Base-by-base conservation (phyloP, 1,284 basidiomycete species). In the Papiliotrema fonsecae region DNA sequence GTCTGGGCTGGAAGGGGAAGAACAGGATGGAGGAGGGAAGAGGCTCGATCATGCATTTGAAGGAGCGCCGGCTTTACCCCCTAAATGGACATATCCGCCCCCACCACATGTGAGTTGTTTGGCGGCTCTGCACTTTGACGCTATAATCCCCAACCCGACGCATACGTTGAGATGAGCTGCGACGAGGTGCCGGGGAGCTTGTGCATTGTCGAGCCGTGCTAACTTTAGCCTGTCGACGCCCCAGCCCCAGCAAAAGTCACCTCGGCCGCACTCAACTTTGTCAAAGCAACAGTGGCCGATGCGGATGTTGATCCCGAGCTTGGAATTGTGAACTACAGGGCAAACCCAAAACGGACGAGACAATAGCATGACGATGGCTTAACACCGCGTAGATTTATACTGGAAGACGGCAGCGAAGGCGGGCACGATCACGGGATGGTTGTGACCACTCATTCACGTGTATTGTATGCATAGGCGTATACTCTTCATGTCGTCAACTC, bases 241-340 rank as follows among this genome's bases (percentile, higher is more conserved):
- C 13, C 22, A 24, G 13, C 41, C 4, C 22, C 25, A 5, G 30
- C 25, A 46, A 46, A 61, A 28, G 61, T 71, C 42, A 64, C 67
- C 1, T 54, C 62, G 2, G 59, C 60, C 5, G 55, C 65, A 42
- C 56, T 72, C 32, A 64, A 69, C 43, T 72, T 72, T 45, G 67
- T 72, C 51, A 72, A 72, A 47, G 48, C 64, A 14, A 72, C 65
- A 18, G 65, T 67, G 2, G 61, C 62, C 4, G 64, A 69, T 9
- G 67, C 64, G 2, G 67, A 69, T 52, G 67, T 72, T 26, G 65
- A 67, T 14, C 65, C 70, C 3, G 70, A 72, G 42, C 50, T 72
- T 25, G 70, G 70, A 1, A 48, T 72, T 32, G 70, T 72, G 19
- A 54, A 72, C 54, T 72, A 69, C 50, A 47, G 63, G n/a, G n/a